Base-by-base conservation (phyloP, 1,284 basidiomycete species). In the Cerrena zonata region DNA sequence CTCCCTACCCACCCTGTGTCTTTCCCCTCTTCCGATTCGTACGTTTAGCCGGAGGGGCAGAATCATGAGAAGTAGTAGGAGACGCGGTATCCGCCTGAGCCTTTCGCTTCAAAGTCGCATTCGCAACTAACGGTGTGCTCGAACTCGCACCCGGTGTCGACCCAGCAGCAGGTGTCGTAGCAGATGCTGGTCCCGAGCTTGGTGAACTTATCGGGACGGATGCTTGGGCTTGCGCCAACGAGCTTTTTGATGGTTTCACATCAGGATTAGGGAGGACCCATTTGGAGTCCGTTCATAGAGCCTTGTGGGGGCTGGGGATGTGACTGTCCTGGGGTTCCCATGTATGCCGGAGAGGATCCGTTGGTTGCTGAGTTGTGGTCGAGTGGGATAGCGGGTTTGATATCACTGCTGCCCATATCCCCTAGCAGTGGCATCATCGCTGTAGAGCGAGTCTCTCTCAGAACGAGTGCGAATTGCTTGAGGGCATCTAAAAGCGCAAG, bases 41-140 rank as follows among this genome's bases (percentile, higher is more conserved):
- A 55, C 78, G 76, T 68, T 86, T 82, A 40, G 63, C 59, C 37
- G 70, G 61, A 19, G 75, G 74, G 51, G 70, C 57, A 52, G 64
- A 69, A 51, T 77, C 78, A 50, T 69, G 62, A 46, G 68, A 71
- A 41, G 70, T 67, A 25, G 75, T 75, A 30, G 82, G 78, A 24
- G 81, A 78, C 24, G 75, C 69, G 34, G 73, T 67, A 49, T 80
- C 78, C 36, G 47, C 46, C 10, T 57, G 58, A 38, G 64, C 68
- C 51, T 86, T 88, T 54, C 86, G 76, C 69, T 89, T 89, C 59
- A 86, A 67, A 40, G 78, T 72, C 49, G 81, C 71, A 60, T 71
- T 68, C 37, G 74, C 51, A 66, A 82, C 62, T 5, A 77, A 71
- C 2, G 84, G 82, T 3, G 71, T 70, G 42, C 67, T 65, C 19